A percentile compares a stretch with the other conserved stretches of the same genome.
Conservation (phyloP, 306 rosid genomes). For the Fragaria nilgerrensis region DNA sequence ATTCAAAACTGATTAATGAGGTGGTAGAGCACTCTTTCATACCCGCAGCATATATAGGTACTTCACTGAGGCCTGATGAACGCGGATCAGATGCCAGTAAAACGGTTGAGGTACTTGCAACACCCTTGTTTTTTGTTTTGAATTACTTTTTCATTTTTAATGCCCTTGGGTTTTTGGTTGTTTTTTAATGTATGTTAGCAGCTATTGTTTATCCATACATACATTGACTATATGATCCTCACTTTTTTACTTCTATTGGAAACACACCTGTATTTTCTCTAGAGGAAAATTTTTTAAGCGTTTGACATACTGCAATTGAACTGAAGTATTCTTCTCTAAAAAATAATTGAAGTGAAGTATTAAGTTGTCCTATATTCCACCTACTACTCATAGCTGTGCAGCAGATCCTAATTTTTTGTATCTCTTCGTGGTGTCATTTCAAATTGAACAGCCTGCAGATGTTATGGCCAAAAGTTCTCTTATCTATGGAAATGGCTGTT, state of each 20-base stretch:
- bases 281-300: background rate
- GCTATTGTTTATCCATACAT: background rate
- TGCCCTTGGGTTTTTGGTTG: background rate
- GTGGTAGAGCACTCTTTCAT: background rate
- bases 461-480: slow-evolving; percentile 23
- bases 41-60: background rate
- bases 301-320: slow-evolving; percentile 1
- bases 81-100: background rate
- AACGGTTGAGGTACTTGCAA: background rate
- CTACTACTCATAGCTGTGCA: background rate
- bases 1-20: background rate
- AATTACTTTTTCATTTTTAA: too few relatives aligned
- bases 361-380: background rate
- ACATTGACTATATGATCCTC: background rate
- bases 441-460: slow-evolving; percentile 24
- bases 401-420: background rate
- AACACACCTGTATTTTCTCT: background rate
- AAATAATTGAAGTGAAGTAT: background rate
- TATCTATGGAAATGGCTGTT: slow-evolving; percentile 25
- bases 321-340: background rate
- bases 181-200: background rate
- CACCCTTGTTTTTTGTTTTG: background rate
- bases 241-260: background rate
- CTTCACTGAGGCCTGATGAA: background rate
- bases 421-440: background rate